Evolutionary conservation across 495 filamentous ascomycete genomes (phyloP).

Genomic region (Glutinoglossum americanum): DNA sequence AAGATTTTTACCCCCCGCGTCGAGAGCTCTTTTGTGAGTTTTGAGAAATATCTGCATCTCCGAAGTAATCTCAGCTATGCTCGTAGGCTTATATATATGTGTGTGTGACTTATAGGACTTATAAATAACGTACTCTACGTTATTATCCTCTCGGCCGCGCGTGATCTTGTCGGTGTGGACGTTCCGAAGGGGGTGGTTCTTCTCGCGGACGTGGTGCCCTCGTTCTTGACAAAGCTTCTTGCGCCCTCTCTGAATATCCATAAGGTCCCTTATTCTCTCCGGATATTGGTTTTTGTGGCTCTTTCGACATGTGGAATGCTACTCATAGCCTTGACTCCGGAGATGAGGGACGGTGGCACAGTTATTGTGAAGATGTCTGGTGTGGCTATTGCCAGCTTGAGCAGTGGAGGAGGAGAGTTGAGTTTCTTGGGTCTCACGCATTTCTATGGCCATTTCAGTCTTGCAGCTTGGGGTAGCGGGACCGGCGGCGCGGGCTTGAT

Average conservation of each 20-base stretch:
- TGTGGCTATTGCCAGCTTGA: slow-evolving; percentile 65
- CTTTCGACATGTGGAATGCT: slow-evolving; percentile 71
- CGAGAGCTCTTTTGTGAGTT: no score
- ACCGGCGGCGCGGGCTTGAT: slow-evolving; percentile 79
- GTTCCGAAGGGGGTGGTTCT: slow-evolving; percentile 83
- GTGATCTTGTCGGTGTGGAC: slow-evolving; percentile 72
- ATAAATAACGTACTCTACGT: slow-evolving; percentile 98
- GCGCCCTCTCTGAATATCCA: slow-evolving; percentile 82
- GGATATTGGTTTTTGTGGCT: slow-evolving; percentile 48
- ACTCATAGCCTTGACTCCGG: slow-evolving; percentile 56
- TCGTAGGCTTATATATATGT: no score
- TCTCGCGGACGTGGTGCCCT: slow-evolving; percentile 77
- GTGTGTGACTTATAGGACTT: no score
- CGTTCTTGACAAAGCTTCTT: slow-evolving; percentile 67
- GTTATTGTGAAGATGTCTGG: slow-evolving; percentile 60
- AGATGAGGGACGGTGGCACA: slow-evolving; percentile 31
- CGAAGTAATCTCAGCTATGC: no score
- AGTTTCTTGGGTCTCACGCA: slow-evolving; percentile 83
- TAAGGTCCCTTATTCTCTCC: slow-evolving; percentile 50
- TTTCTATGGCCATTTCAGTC: slow-evolving; percentile 73
- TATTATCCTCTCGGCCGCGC: slow-evolving; percentile 84
- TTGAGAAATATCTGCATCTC: no score
- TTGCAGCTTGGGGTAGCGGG: slow-evolving; percentile 83
- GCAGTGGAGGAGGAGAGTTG: slow-evolving; percentile 67
- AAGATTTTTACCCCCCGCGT: no score